A percentile compares a stretch with the other conserved stretches of the same genome.
Conservation (phyloP, 768 basidiomycete genomes). For the Scleroderma citrinum region DNA sequence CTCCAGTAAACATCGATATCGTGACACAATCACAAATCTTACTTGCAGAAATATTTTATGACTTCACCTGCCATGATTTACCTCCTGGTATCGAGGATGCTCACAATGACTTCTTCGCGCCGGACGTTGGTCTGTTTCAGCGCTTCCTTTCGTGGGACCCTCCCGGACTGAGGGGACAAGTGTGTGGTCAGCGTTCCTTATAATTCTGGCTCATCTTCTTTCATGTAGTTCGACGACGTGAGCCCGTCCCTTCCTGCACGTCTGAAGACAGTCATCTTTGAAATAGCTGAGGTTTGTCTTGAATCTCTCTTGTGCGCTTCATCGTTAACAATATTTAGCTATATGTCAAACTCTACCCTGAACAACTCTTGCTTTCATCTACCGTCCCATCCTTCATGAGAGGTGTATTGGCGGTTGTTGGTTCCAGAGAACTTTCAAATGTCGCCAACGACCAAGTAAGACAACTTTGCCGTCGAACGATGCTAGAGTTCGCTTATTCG, state of each 20-base stretch:
- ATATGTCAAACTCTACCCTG: conserved; percentile 78
- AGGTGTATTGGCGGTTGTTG: conserved; percentile 85
- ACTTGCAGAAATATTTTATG: conserved; percentile 84
- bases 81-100: conserved; percentile 92
- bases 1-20: conserved; percentile 36
- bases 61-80: conserved; percentile 91
- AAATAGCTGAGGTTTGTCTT: conserved; percentile 71
- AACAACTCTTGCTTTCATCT: conserved; percentile 58
- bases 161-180: conserved; percentile 59
- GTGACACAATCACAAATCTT: conserved; percentile 73
- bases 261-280: conserved; percentile 84
- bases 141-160: conserved; percentile 80
- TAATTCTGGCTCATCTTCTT: conserved; percentile 1
- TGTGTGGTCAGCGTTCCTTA: conserved; percentile 22
- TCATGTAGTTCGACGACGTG: conserved; percentile 64
- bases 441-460: conserved; percentile 71
- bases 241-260: conserved; percentile 83
- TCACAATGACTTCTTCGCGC: conserved; percentile 75
- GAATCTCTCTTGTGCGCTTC: not conserved
- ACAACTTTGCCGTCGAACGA: not conserved
- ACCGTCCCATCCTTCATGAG: conserved; percentile 74
- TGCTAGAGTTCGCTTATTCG: not conserved
- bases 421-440: conserved; percentile 58
- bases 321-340: conserved; percentile 36
- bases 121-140: conserved; percentile 66